A percentile compares a stretch with the other conserved stretches of the same genome.
Conservation (phyloP, 805 yeast species). For the Zygosaccharomyces bailii region DNA sequence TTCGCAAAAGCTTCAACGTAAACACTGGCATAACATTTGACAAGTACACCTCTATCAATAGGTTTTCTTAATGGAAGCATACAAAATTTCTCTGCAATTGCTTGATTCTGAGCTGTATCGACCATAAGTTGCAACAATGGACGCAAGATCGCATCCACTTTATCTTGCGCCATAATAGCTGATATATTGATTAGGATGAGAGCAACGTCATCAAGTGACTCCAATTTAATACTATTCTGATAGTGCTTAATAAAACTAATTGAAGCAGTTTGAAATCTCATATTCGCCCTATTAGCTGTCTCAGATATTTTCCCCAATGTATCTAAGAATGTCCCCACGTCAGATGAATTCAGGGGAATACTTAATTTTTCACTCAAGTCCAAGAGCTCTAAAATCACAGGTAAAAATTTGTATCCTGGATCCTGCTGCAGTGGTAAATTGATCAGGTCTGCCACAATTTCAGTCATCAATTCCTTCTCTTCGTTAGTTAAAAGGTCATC, state of each 20-base stretch:
- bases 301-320: constrained; percentile 3
- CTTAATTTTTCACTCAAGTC: constrained; percentile 4
- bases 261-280: neutral
- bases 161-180: neutral
- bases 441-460: constrained; percentile 2
- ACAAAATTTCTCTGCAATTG: constrained; percentile 7
- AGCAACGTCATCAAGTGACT: neutral
- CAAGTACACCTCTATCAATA: neutral
- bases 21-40: constrained; percentile 1
- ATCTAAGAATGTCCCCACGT: neutral
- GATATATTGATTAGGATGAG: constrained; percentile 3
- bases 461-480: constrained; percentile 4
- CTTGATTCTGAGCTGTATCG: neutral
- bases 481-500: constrained; percentile 5
- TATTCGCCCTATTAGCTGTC: neutral
- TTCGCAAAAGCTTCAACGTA: neutral
- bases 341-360: neutral
- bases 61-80: neutral
- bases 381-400: constrained; percentile 4
- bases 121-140: constrained; percentile 7
- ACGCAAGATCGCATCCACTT: neutral
- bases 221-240: neutral
- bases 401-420: neutral
- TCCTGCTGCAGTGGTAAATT: constrained; percentile 1
- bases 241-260: neutral